A percentile compares a stretch with the other conserved stretches of the same genome.
phyloP scores from a whole-genome alignment of 305 asterid genomes.

The Solanum hybrid region DNA sequence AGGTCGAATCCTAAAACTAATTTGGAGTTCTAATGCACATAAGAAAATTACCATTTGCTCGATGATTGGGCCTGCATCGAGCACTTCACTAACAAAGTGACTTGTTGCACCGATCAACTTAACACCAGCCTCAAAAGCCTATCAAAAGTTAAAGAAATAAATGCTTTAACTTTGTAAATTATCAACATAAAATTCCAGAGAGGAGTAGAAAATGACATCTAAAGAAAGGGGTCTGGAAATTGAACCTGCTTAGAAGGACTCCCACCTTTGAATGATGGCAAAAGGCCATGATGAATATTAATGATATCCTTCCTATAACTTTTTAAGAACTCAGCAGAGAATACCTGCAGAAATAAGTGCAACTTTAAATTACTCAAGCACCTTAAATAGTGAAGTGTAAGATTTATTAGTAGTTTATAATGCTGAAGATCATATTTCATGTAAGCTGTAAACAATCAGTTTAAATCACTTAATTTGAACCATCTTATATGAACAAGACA shows the following conservation, averaged over 20 bases:
- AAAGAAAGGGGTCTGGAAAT: neutral
- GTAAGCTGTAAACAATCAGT: neutral
- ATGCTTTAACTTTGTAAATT: neutral
- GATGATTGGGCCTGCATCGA: conserved; percentile 89
- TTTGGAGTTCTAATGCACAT: neutral
- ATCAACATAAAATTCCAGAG: neutral
- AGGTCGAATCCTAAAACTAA: neutral
- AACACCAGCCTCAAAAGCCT: conserved; percentile 95
- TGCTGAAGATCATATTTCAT: neutral
- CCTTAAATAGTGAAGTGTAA: neutral
- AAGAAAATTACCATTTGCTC: conserved; percentile 75
- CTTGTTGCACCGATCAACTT: conserved; percentile 90
- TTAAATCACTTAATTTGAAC: neutral
- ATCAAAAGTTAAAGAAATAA: neutral
- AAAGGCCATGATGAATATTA: conserved; percentile 87
- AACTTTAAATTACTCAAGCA: neutral
- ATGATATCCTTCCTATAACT: conserved; percentile 67
- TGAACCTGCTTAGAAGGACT: conserved; percentile 81
- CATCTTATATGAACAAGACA: neutral
- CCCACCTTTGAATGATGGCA: conserved; percentile 98
- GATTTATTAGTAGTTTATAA: neutral
- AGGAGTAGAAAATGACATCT: neutral
- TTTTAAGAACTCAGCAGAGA: conserved; percentile 66
- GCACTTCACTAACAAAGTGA: conserved; percentile 90
- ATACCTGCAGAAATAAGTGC: conserved; percentile 41